Base-by-base conservation (phyloP, 2,329 filamentous ascomycete species). In the Trichoderma afroharzianum region DNA sequence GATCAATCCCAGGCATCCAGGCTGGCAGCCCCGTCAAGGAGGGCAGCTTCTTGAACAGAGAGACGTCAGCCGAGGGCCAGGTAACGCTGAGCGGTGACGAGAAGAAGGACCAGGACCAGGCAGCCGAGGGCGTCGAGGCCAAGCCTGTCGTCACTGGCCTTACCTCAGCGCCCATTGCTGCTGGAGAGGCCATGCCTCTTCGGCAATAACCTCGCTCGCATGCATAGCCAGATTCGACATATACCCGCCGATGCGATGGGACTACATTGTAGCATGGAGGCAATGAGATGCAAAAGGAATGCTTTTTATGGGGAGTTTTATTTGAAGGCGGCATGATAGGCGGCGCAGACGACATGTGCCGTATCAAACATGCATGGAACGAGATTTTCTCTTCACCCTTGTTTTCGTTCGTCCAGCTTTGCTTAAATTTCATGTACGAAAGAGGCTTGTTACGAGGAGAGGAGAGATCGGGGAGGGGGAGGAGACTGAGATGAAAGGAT, bases 11-110 rank as follows among this genome's bases (percentile, higher is more conserved):
- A 70, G 85, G 86, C 71, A 79, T 85, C 74, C 88, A 90, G 76
- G 88, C 89, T 73, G 91, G 92, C 74, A 96, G 93, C 80, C 95
- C 95, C 2, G 89, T 96, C 77, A 98, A 97, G 85, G 95, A 98
- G 85, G 91, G 90, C 81, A 97, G 92, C 83, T 94, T 93, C 80
- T 85, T 97, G 79, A 90, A 97, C 80, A 88, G 93, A 74, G 93
- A 94, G 82, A 94, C 93, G 7, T 97, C 90, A 79, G 89, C 83
- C 68, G 90, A 92, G 71, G 78, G 78, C 14, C 85, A 90, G 57
- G 70, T 43, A 5, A 58, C 59, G 15, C 58, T 57, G 21, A 62
- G 66, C 33, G 59, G 59, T 18, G 59, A 64, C 12, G 64, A 72
- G 30, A 70, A 66, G 39, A 67, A 72, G 18, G 21, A 43, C 14